Percentiles rank a stretch among this genome's conserved stretches.
Conservation (phyloP, 192 early-diverging fungal genomes). For the Geosiphon pyriformis region DNA sequence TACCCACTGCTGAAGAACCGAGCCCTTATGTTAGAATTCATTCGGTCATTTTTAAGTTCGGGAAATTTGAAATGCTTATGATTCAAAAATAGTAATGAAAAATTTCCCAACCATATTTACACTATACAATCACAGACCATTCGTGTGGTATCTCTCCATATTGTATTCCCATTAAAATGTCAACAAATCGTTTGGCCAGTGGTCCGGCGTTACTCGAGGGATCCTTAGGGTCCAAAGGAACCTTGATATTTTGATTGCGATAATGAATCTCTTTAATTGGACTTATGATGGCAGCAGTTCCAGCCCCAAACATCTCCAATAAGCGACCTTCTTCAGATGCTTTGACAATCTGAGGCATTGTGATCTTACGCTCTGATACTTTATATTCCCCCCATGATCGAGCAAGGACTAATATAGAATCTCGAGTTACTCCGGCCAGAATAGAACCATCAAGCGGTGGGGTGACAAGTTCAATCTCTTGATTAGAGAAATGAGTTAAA, state of each 20-base stretch:
- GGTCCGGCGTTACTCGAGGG: slow-evolving; percentile 78
- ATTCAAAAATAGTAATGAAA: no score
- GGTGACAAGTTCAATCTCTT: slow-evolving; percentile 79
- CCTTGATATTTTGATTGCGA: slow-evolving; percentile 67
- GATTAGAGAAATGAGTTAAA: not conserved
- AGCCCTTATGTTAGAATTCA: no score
- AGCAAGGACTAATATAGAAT: slow-evolving; percentile 79
- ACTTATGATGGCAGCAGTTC: slow-evolving; percentile 91
- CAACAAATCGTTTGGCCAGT: slow-evolving; percentile 72
- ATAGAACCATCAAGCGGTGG: slow-evolving; percentile 93
- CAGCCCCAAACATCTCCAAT: slow-evolving; percentile 91
- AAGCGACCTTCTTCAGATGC: slow-evolving; percentile 76
- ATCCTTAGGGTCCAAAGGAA: slow-evolving; percentile 83
- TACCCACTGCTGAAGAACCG: no score
- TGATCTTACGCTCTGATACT: slow-evolving; percentile 78
- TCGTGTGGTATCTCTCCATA: slow-evolving; percentile 75
- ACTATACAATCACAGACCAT: slow-evolving; percentile 85
- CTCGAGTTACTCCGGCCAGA: slow-evolving; percentile 91
- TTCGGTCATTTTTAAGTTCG: no score
- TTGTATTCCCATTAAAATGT: slow-evolving; percentile 89
- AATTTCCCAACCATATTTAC: no score
- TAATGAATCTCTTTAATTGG: slow-evolving; percentile 87
- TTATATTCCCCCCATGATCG: slow-evolving; percentile 81
- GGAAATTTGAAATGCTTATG: no score
- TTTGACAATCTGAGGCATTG: slow-evolving; percentile 71